Evolutionary conservation across 176 grass and related monocot species (phyloP).

Genomic region (Aegilops speltoides): DNA sequence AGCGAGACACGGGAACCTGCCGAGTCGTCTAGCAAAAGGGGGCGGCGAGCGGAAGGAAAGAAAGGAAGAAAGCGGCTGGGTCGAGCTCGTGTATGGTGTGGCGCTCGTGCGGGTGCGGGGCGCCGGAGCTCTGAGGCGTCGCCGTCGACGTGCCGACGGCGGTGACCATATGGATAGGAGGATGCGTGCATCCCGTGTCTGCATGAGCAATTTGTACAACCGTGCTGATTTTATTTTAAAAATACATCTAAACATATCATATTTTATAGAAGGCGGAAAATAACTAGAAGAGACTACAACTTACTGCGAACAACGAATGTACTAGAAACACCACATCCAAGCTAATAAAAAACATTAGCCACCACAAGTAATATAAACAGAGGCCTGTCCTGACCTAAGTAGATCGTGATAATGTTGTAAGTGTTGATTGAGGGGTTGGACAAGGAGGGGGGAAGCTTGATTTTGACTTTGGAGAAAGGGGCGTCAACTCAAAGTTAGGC

Average conservation of each 20-base stretch:
- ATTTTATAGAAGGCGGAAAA: no score
- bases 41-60: background rate
- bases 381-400: no score
- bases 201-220: no score
- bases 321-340: no score
- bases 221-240: no score
- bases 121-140: constrained; percentile 15
- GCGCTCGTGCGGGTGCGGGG: background rate
- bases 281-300: no score
- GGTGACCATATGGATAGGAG: background rate
- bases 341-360: no score
- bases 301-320: no score
- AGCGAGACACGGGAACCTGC: background rate
- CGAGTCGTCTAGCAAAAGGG: background rate
- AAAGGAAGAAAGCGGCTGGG: background rate
- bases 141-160: background rate
- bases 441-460: background rate
- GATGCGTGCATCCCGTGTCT: background rate
- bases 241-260: no score
- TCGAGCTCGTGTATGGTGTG: constrained; percentile 27
- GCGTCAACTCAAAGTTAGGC: constrained; percentile 33
- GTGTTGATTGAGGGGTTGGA: background rate
- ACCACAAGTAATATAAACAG: no score
- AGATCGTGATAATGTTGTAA: background rate
- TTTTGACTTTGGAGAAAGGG: background rate